These are phyloP conservation scores for Salix purpurea DNA, from an alignment of 345 rosid genomes.

Conservation along the genomic window DNA sequence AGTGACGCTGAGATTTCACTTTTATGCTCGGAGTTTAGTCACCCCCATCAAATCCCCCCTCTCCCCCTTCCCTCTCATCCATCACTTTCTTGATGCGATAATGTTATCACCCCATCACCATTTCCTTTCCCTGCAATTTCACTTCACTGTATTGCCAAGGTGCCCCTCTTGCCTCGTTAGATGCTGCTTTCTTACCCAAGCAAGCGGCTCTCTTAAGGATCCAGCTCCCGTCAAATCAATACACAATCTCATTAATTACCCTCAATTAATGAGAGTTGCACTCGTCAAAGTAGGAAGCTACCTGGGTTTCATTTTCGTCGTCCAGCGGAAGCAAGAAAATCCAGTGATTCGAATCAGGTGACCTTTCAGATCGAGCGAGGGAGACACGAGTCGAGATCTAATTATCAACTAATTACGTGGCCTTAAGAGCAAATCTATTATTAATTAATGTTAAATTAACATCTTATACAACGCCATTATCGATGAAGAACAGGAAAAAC, in stretches of 20 bases:
- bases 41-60: not conserved
- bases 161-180: not conserved
- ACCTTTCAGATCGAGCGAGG: not conserved
- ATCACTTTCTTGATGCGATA: not conserved
- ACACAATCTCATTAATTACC: not conserved
- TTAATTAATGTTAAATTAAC: not conserved
- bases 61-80: not conserved
- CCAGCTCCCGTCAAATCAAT: not conserved
- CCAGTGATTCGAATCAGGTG: not conserved
- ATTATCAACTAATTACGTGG: not conserved
- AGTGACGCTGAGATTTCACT: not conserved
- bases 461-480: not conserved
- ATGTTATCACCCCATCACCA: not conserved
- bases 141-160: not conserved
- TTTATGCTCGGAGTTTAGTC: not conserved
- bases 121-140: not conserved
- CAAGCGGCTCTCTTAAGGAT: not conserved
- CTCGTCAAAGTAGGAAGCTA: not conserved
- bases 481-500: not conserved
- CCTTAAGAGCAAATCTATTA: not conserved
- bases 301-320: not conserved
- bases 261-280: not conserved
- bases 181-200: not conserved
- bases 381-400: not conserved
- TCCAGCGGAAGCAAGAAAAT: not conserved